These are phyloP conservation scores for Imleria badia DNA, from an alignment of 768 basidiomycete genomes.

Conservation along the genomic window DNA sequence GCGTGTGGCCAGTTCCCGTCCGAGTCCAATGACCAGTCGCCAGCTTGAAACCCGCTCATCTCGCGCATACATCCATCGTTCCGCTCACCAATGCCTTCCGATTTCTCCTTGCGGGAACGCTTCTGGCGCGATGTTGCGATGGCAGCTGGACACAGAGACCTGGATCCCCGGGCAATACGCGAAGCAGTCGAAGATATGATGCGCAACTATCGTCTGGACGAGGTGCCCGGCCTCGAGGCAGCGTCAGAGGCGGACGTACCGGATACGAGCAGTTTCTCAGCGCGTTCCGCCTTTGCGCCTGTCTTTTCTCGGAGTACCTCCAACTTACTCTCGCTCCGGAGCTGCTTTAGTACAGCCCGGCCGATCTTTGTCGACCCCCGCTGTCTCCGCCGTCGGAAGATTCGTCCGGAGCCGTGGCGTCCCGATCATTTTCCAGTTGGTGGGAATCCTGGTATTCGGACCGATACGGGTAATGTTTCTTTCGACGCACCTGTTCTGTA, in stretches of 20 bases:
- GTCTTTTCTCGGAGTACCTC: conserved; percentile 14
- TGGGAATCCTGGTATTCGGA: conserved; percentile 22
- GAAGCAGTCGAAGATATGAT: conserved; percentile 25
- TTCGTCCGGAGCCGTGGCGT: neutral
- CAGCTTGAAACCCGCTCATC: neutral
- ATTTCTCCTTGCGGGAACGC: conserved; percentile 17
- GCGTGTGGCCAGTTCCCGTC: neutral
- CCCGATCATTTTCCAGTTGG: conserved; percentile 18
- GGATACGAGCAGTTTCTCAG: conserved; percentile 11
- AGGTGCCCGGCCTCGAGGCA: conserved; percentile 18
- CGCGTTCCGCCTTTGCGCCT: conserved; percentile 18
- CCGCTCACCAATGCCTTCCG: conserved; percentile 12
- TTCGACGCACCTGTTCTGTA: neutral
- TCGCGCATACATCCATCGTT: conserved; percentile 6
- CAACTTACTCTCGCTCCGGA: neutral
- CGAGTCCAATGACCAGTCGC: neutral
- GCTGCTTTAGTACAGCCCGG: conserved; percentile 1
- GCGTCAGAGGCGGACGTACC: neutral
- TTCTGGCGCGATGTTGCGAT: conserved; percentile 26
- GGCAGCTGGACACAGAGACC: conserved; percentile 1
- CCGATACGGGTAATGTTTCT: conserved; percentile 15
- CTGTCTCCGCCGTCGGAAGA: conserved; percentile 7
- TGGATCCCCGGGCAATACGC: conserved; percentile 14
- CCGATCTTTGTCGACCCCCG: conserved; percentile 18
- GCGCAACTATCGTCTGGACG: conserved; percentile 21